Conservation (phyloP, 2,329 filamentous ascomycete species). For the Fusarium succisae region DNA sequence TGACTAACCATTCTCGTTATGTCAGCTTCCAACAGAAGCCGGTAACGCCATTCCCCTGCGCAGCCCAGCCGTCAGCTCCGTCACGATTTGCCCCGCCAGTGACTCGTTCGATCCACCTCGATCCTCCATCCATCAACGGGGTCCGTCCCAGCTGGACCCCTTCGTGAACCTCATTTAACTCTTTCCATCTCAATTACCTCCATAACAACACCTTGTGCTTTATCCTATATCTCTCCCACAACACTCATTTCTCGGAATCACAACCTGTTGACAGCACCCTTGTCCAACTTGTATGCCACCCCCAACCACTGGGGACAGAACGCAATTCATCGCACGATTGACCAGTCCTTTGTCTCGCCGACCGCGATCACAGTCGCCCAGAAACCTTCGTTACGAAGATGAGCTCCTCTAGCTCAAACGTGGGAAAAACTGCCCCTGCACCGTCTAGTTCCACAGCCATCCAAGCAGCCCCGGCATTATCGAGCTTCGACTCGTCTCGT, state of each 20-base stretch:
- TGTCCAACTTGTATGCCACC: not conserved
- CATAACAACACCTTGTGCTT: conserved; percentile 4
- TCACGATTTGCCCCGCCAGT: conserved; percentile 51
- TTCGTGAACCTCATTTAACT: conserved; percentile 33
- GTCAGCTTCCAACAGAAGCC: conserved; percentile 1
- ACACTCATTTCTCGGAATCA: not conserved
- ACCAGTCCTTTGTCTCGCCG: conserved; percentile 3
- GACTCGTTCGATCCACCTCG: conserved; percentile 47
- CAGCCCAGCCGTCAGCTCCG: conserved; percentile 35
- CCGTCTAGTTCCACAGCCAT: conserved; percentile 52
- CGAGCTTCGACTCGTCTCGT: conserved; percentile 61
- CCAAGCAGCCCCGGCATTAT: conserved; percentile 54
- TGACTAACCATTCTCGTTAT: conserved; percentile 32
- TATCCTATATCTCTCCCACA: not conserved
- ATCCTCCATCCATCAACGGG: conserved; percentile 47
- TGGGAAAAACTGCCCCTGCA: conserved; percentile 63
- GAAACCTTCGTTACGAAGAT: conserved; percentile 39
- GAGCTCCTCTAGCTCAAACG: conserved; percentile 46
- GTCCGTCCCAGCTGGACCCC: conserved; percentile 50
- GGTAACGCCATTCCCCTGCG: conserved; percentile 29
- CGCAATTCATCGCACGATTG: conserved; percentile 17
- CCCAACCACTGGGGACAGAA: conserved; percentile 1
- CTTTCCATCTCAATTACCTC: conserved; percentile 15
- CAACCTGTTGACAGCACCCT: not conserved
- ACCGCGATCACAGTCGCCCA: not conserved